Evolutionary conservation across 768 basidiomycete species (phyloP), one percentile per base, ranked within the genome.

Genomic region (Royoungia palumana): DNA sequence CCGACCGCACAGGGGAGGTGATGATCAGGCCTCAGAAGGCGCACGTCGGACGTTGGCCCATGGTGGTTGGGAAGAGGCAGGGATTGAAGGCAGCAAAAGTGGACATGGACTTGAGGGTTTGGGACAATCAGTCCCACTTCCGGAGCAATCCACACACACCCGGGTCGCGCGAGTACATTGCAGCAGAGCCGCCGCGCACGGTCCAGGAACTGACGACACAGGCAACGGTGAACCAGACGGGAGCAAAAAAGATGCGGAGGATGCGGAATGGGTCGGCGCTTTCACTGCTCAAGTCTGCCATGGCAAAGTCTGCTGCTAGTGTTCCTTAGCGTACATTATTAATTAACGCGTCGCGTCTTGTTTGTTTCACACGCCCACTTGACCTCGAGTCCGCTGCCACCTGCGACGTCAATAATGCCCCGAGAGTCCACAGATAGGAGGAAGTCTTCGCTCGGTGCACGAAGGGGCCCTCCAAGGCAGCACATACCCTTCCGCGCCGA

Each of bases 401-500:
- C 39, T 10, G 20, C 56, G 21, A 41, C 47, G 41, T 34, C 28
- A 41, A 35, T 45, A 20, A 69, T 68, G 68, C 62, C 68, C 20
- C 57, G 57, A 43, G 60, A 59, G 44, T 41, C 52, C 11, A 37
- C 58, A 21, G 54, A 55, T 13, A 65, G 62, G 36, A 62, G 66
- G 58, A 67, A 70, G 55, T 70, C 66, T 34, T 74, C 72, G 37
- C 42, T 77, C 16, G 76, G 72, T 11, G 62, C 68, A 14, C 76
- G 85, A 35, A 76, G 84, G 20, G 80, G 79, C 1, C 75, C 75
- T 1, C 81, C 79, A 57, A 81, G 83, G 58, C 74, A 79, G 5
- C 86, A 90, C 56, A 77, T 87, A 13, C 89, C 89, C 1, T 91
- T 85, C 60, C 80, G 85, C 41, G 87, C 85, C 3, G 85, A 89